Conservation (phyloP, 1,284 basidiomycete species). For the Grifola frondosa region DNA sequence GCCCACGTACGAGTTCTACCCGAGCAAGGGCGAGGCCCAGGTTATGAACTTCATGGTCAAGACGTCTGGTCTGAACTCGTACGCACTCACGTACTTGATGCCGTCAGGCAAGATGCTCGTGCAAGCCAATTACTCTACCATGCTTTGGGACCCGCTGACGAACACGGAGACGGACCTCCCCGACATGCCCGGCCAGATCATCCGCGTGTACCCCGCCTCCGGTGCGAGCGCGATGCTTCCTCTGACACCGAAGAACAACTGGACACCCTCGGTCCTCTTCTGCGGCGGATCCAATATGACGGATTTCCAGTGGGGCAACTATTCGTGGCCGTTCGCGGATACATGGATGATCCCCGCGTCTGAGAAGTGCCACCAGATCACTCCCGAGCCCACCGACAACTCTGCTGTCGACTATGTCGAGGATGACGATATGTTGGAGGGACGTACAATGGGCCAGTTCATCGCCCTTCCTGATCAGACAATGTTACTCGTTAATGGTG, state of each 20-base stretch:
- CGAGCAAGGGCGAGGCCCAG: constrained; percentile 54
- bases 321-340: constrained; percentile 64
- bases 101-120: constrained; percentile 83
- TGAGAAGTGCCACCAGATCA: constrained; percentile 69
- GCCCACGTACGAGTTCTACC: constrained; percentile 82
- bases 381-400: constrained; percentile 74
- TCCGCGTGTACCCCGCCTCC: constrained; percentile 91
- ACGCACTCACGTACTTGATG: constrained; percentile 84
- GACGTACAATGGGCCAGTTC: constrained; percentile 87
- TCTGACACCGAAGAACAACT: constrained; percentile 87
- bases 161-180: constrained; percentile 64
- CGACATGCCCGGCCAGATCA: constrained; percentile 63
- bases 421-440: constrained; percentile 75
- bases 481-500: constrained; percentile 78
- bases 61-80: constrained; percentile 89
- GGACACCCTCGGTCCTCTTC: constrained; percentile 82
- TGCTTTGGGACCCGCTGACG: constrained; percentile 59
- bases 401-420: constrained; percentile 54
- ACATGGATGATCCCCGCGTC: constrained; percentile 68
- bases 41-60: constrained; percentile 77
- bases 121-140: constrained; percentile 81
- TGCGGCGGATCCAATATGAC: constrained; percentile 87
- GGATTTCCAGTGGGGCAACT: constrained; percentile 70
- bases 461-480: constrained; percentile 78
- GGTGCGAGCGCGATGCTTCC: constrained; percentile 90